Conservation (phyloP, 2,329 filamentous ascomycete species). For the Tolypocladium guangdongense region DNA sequence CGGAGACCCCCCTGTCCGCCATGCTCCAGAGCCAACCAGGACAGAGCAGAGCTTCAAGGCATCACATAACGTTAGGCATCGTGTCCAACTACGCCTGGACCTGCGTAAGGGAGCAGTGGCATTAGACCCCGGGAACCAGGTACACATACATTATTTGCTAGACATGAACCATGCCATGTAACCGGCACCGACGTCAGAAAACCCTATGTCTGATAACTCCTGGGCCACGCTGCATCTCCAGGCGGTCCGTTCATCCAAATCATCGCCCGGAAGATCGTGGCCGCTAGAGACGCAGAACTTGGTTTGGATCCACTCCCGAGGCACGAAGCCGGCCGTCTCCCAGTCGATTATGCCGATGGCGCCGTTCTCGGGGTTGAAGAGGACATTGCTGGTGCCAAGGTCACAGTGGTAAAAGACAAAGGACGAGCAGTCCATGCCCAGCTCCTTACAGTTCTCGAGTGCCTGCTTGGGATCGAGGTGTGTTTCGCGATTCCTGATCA, state of each 20-base stretch:
- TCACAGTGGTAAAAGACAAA: conserved; percentile 19
- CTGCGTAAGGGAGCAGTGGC: no score
- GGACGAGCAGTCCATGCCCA: conserved; percentile 17
- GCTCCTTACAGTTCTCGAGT: conserved; percentile 3
- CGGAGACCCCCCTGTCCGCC: no score
- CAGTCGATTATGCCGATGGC: conserved; percentile 18
- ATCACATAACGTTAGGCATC: no score
- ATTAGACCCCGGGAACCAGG: no score
- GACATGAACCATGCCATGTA: no score
- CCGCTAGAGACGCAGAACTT: conserved; percentile 18
- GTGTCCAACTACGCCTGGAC: no score
- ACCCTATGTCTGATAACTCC: not conserved
- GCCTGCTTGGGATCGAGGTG: not conserved
- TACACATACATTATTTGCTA: no score
- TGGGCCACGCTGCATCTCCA: not conserved
- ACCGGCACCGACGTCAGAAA: not conserved
- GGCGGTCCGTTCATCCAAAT: not conserved
- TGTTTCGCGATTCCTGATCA: not conserved
- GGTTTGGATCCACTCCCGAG: conserved; percentile 18
- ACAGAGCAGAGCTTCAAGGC: no score
- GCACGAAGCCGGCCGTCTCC: conserved; percentile 19
- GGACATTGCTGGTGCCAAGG: conserved; percentile 18
- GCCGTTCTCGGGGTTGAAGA: conserved; percentile 12
- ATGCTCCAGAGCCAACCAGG: no score
- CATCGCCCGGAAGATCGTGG: conserved; percentile 11